phyloP scores from a whole-genome alignment of 495 filamentous ascomycete species.

The Hypoxylon lenormandii region DNA sequence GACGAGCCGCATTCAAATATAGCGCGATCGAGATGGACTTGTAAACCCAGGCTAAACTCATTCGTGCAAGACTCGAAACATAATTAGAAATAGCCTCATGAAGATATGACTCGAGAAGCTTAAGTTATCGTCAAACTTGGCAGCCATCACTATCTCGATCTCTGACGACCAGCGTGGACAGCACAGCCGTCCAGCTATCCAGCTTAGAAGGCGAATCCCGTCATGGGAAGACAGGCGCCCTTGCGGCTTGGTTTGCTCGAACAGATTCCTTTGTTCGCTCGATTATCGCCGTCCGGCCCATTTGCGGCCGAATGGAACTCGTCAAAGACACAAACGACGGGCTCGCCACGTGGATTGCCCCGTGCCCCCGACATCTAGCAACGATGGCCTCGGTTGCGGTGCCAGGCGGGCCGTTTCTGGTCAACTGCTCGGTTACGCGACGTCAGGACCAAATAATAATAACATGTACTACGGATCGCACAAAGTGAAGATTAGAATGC shows the following conservation, averaged over 20 bases:
- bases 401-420: slow-evolving; percentile 2
- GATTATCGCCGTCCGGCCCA: background rate
- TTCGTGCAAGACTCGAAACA: background rate
- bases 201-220: background rate
- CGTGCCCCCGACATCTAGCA: background rate
- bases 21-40: background rate
- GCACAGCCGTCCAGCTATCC: background rate
- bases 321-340: no score
- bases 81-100: background rate
- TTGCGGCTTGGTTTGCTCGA: background rate
- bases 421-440: slow-evolving; percentile 6
- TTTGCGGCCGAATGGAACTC: background rate
- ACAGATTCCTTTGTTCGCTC: background rate
- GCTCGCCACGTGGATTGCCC: no score
- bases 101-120: background rate
- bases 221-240: background rate
- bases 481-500: slow-evolving; percentile 2
- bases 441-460: slow-evolving; percentile 13
- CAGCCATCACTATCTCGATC: background rate
- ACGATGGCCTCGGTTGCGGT: background rate
- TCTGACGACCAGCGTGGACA: background rate
- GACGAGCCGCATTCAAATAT: slow-evolving; percentile 2
- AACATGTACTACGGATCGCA: slow-evolving; percentile 6
- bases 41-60: background rate
- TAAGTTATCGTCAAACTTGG: background rate